A percentile compares a stretch with the other conserved stretches of the same genome.
Evolutionary conservation across 441 rosid genomes (phyloP).

Genomic region (Pelargonium cotyledonis): DNA sequence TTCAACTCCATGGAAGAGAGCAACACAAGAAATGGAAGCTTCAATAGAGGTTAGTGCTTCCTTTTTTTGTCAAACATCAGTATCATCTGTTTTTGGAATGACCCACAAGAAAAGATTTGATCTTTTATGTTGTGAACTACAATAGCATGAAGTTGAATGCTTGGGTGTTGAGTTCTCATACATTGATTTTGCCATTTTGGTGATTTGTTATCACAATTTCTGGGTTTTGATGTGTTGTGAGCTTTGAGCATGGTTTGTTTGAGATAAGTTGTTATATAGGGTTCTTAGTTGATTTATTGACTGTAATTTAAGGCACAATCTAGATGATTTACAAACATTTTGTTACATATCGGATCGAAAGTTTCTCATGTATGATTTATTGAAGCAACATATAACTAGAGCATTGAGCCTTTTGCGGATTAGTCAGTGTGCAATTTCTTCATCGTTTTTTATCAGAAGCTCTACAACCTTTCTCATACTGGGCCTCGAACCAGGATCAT

Average conservation of each 20-base stretch:
- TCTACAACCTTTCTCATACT: constrained; percentile 5
- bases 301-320: background rate
- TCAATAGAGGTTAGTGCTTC: background rate
- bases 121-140: background rate
- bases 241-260: background rate
- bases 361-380: too few relatives aligned
- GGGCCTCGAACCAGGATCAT: background rate
- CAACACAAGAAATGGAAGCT: background rate
- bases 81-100: background rate
- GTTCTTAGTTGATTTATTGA: background rate
- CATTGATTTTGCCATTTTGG: background rate
- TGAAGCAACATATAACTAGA: too few relatives aligned
- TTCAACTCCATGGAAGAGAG: background rate
- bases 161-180: background rate
- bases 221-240: too few relatives aligned
- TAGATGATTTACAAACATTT: too few relatives aligned
- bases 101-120: background rate
- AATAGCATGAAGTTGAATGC: background rate
- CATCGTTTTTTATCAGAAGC: background rate
- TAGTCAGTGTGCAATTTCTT: background rate
- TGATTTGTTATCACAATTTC: too few relatives aligned
- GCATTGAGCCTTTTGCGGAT: background rate
- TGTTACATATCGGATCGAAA: too few relatives aligned
- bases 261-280: background rate
- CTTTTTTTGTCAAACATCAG: background rate